Evolutionary conservation across 208 protist genomes (phyloP).

Genomic region (Leptomonas pyrrhocoris): DNA sequence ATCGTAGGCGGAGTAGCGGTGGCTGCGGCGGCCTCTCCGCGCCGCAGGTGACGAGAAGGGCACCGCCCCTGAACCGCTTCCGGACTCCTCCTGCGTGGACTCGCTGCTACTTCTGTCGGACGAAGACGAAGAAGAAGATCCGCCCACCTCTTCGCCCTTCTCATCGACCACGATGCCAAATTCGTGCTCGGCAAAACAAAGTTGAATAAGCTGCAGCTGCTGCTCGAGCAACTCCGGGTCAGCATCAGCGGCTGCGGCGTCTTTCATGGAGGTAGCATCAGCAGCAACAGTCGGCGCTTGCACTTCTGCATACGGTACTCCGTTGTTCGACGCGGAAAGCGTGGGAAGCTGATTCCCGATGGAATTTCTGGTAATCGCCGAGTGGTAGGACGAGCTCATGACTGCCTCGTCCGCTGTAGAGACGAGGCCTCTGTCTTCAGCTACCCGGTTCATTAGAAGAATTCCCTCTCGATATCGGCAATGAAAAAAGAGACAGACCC

Average conservation of each 20-base stretch:
- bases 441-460: too few relatives aligned
- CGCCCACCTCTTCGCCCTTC: background rate
- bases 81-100: background rate
- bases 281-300: background rate
- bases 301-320: background rate
- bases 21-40: background rate
- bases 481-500: too few relatives aligned
- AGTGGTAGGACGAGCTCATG: too few relatives aligned
- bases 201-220: constrained; percentile 80
- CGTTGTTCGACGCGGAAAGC: background rate
- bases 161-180: constrained; percentile 74
- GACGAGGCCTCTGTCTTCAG: too few relatives aligned
- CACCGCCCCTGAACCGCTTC: background rate
- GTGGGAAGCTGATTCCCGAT: background rate
- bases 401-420: too few relatives aligned
- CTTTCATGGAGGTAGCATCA: background rate
- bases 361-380: too few relatives aligned
- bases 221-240: constrained; percentile 41
- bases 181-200: constrained; percentile 88
- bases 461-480: too few relatives aligned
- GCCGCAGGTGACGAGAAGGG: background rate
- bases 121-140: constrained; percentile 3
- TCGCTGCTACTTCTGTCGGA: constrained; percentile 5
- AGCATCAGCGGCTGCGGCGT: background rate
- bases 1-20: constrained; percentile 48